Conservation (phyloP, 345 rosid genomes). For the Excoecaria cochinchinensis region DNA sequence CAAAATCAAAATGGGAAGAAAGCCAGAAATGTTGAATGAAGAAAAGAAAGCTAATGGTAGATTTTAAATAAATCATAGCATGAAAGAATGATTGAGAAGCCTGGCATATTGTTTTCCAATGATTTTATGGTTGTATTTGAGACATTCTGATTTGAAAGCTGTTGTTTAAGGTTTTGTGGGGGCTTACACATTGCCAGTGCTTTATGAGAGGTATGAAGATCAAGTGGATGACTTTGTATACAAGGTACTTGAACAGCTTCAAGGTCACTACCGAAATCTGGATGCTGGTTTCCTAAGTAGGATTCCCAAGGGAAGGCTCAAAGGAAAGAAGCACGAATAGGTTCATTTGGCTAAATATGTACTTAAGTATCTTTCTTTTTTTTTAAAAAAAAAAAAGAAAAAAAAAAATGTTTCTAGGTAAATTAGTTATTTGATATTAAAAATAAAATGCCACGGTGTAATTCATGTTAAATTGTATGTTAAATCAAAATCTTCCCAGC, state of each 20-base stretch:
- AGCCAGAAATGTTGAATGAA: neutral
- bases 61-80: neutral
- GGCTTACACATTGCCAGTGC: conserved; percentile 87
- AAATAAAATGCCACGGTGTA: too few species aligned
- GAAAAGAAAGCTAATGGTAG: neutral
- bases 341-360: neutral
- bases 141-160: neutral
- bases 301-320: conserved; percentile 71
- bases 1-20: neutral
- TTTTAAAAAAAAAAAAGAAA: too few species aligned
- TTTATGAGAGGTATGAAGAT: conserved; percentile 82
- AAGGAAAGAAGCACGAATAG: conserved; percentile 66
- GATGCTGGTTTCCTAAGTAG: conserved; percentile 61
- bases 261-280: conserved; percentile 56
- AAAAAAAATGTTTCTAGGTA: too few species aligned
- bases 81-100: neutral
- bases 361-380: too few species aligned
- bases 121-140: neutral
- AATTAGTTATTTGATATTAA: too few species aligned
- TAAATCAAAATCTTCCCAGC: too few species aligned
- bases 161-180: conserved; percentile 72
- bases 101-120: neutral
- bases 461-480: too few species aligned
- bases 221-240: conserved; percentile 61
- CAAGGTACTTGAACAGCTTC: conserved; percentile 55